These are phyloP conservation scores for Trichoderma erinaceum DNA, from an alignment of 495 filamentous ascomycete genomes.

Conservation along the genomic window DNA sequence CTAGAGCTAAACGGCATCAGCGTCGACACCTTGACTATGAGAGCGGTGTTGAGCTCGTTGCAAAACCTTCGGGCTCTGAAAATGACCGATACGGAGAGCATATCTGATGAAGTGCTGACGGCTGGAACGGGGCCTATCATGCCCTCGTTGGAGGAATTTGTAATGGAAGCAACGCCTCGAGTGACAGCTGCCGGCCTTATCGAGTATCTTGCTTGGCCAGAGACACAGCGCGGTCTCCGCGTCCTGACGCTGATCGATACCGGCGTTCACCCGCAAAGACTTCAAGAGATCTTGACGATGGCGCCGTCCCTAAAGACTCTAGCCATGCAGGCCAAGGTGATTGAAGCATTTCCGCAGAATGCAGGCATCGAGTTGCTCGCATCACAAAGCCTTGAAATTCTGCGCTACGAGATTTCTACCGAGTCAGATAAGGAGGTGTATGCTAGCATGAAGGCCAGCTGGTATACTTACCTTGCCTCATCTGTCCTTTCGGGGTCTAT, in stretches of 20 bases:
- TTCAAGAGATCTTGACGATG: conserved; percentile 57
- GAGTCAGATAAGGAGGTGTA: conserved; percentile 49
- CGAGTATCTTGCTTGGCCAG: conserved; percentile 48
- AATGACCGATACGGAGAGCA: conserved; percentile 55
- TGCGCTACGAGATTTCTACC: conserved; percentile 79
- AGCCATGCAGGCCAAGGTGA: conserved; percentile 59
- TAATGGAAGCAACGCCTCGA: conserved; percentile 58
- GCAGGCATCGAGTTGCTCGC: conserved; percentile 52
- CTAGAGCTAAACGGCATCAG: conserved; percentile 68
- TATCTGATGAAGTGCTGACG: conserved; percentile 71
- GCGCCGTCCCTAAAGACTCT: conserved; percentile 59
- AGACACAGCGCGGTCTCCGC: conserved; percentile 47
- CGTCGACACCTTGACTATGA: conserved; percentile 63
- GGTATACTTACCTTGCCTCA: conserved; percentile 80
- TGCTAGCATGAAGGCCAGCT: conserved; percentile 55
- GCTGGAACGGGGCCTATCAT: conserved; percentile 56
- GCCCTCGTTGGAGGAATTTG: conserved; percentile 62
- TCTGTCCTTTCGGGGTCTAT: conserved; percentile 71
- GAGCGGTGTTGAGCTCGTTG: conserved; percentile 64
- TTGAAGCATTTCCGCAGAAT: conserved; percentile 56
- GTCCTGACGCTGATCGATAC: conserved; percentile 61
- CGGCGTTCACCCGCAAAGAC: conserved; percentile 54
- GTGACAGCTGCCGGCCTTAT: conserved; percentile 65
- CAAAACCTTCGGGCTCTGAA: conserved; percentile 63
- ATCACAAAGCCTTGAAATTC: conserved; percentile 57